phyloP scores from a whole-genome alignment of 2,329 filamentous ascomycete species.

The Epichloe uncinata region DNA sequence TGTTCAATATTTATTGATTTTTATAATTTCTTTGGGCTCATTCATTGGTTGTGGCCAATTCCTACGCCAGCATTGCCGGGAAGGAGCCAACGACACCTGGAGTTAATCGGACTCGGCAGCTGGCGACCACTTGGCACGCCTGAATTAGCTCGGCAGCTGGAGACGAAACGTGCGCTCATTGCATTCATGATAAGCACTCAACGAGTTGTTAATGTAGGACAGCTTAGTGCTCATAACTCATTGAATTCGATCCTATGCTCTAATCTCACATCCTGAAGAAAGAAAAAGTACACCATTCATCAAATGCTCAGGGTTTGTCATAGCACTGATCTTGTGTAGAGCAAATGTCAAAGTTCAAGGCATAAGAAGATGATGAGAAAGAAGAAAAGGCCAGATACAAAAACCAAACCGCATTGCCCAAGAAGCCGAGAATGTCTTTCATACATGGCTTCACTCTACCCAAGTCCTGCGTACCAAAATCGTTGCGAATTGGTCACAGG shows the following conservation, averaged over 20 bases:
- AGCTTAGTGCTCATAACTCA: neutral
- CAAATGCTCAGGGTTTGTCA: neutral
- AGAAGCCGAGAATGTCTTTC: conserved; percentile 17
- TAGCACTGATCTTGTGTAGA: neutral
- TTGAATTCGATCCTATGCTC: conserved; percentile 1
- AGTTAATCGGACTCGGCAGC: neutral
- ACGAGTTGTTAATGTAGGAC: neutral
- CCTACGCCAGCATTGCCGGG: neutral
- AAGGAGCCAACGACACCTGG: neutral
- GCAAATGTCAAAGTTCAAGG: neutral
- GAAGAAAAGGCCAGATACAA: conserved; percentile 2
- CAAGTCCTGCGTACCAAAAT: too few relatives aligned
- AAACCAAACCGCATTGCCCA: conserved; percentile 12
- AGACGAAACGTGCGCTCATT: too few relatives aligned
- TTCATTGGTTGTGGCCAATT: too few relatives aligned
- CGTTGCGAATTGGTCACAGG: neutral
- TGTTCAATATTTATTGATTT: neutral
- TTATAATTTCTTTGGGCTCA: too few relatives aligned
- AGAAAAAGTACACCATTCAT: neutral
- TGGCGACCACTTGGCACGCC: neutral
- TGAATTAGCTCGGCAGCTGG: too few relatives aligned
- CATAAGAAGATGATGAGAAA: conserved; percentile 8
- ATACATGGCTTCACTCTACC: too few relatives aligned
- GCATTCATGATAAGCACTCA: too few relatives aligned
- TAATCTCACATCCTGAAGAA: conserved; percentile 1